Base-by-base conservation (phyloP, 106 monocot species). In the Dioscorea zingiberensis region DNA sequence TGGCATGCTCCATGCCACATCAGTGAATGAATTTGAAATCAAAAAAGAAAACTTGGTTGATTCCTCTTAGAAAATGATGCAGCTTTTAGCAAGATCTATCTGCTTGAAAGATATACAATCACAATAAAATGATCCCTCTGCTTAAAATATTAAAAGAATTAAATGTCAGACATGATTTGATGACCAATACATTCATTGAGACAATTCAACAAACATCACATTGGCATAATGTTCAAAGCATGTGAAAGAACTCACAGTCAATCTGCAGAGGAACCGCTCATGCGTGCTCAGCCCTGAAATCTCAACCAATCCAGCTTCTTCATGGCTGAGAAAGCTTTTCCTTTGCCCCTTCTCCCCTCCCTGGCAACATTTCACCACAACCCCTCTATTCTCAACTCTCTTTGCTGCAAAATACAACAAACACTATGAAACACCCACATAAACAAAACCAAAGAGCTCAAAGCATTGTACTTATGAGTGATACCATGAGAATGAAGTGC, bases 211-310 rank as follows among this genome's bases (percentile, higher is more conserved):
- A 22, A 22, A 14, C 3, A 21, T 47, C 8, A 38, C 4, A 14
- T 12, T 1, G 13, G 15, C 44, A 44, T 14, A 65, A 65, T 68
- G 13, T 13, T 0, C 2, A 16, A 61, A 48, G 45, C 44, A 44
- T 2, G 19, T 47, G 23, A n/a, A n/a, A n/a, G n/a, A 38, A 66
- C 87, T 22, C 69, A 93, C 84, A 0, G 87, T 94, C 25, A 94
- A 69, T 63, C 87, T 79, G 55, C 87, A 90, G 18, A 94, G 80
- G 71, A 90, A 90, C 27, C 77, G 69, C 59, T 90, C 94, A 25
- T 94, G 94, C 3, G 87, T 82, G 81, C 84, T 80, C 38, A 94
- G 86, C 4, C 94, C 94, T 29, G 94, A 94, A 14, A 94, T 80
- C 75, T 94, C 94, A 21, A 90, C 90, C 47, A 90, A 65, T 2